Percentiles rank a stretch among this genome's conserved stretches.
phyloP scores from a whole-genome alignment of 164 flowering plant genomes.

The Houttuynia cordata region DNA sequence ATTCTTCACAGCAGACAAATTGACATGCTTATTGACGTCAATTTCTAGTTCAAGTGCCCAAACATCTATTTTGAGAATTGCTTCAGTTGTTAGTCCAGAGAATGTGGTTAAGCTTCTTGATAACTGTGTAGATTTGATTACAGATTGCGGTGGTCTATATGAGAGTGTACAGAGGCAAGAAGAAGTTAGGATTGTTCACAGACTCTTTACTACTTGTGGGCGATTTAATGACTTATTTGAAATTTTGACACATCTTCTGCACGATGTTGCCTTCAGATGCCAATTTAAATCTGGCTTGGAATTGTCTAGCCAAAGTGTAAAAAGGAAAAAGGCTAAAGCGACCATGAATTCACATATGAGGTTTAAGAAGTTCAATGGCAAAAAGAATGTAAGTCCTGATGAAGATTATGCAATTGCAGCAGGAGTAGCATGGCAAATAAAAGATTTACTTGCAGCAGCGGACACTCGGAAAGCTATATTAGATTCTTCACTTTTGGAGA shows the following conservation, averaged over 20 bases:
- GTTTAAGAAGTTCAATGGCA: slow-evolving; percentile 20
- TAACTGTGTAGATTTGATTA: slow-evolving; percentile 38
- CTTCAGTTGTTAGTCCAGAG: slow-evolving; percentile 36
- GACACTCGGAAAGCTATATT: slow-evolving; percentile 40
- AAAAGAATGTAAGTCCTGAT: slow-evolving; percentile 21
- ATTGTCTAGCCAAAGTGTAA: slow-evolving; percentile 24
- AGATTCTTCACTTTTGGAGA: slow-evolving; percentile 28
- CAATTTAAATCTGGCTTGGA: slow-evolving; percentile 35
- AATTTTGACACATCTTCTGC: slow-evolving; percentile 31
- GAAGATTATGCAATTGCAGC: slow-evolving; percentile 43
- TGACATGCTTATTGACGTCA: slow-evolving; percentile 45
- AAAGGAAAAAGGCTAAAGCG: slow-evolving; percentile 31
- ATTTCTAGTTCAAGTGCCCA: slow-evolving; percentile 40
- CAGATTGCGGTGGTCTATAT: slow-evolving; percentile 38
- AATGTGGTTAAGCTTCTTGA: slow-evolving; percentile 35
- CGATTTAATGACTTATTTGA: slow-evolving; percentile 55
- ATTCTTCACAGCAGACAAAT: slow-evolving; percentile 42
- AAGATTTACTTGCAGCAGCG: slow-evolving; percentile 49
- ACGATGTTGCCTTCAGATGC: slow-evolving; percentile 41
- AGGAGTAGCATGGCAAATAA: slow-evolving; percentile 84
- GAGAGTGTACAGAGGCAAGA: slow-evolving; percentile 53
- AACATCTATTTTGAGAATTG: slow-evolving; percentile 51
- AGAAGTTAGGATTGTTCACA: slow-evolving; percentile 69
- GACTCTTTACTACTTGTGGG: slow-evolving; percentile 46
- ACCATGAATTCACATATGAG: slow-evolving; percentile 26